Conservation (phyloP, 495 filamentous ascomycete species). For the Xylaria palmicola region DNA sequence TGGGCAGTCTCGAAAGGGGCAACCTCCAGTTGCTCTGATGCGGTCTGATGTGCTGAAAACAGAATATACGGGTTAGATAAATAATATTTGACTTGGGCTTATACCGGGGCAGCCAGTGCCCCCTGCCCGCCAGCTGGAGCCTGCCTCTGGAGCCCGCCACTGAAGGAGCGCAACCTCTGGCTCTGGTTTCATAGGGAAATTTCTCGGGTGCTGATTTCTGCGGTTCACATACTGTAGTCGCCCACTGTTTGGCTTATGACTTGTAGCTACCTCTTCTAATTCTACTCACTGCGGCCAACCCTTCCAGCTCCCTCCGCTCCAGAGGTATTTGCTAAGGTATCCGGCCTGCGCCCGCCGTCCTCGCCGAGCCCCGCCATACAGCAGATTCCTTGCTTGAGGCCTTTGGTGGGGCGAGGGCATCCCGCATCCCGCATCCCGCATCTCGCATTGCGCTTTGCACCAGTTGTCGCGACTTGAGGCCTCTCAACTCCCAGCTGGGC, state of each 20-base stretch:
- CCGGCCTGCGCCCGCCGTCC: not conserved
- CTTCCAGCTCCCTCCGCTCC: not conserved
- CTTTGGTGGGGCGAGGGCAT: conserved; percentile 15
- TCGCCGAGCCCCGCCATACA: conserved; percentile 7
- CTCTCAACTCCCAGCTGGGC: not conserved
- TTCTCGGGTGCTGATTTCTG: not conserved
- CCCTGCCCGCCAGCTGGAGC: too few relatives aligned
- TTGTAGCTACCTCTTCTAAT: too few relatives aligned
- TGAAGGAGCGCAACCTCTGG: too few relatives aligned
- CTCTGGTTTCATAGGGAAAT: not conserved
- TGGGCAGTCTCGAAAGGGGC: not conserved
- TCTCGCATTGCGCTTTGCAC: too few relatives aligned
- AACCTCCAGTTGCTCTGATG: not conserved
- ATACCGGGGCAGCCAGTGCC: too few relatives aligned
- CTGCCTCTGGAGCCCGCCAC: too few relatives aligned
- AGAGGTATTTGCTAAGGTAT: not conserved
- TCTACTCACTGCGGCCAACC: too few relatives aligned
- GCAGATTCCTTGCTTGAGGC: conserved; percentile 7
- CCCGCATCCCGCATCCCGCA: too few relatives aligned
- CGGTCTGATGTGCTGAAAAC: not conserved
- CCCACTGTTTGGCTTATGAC: too few relatives aligned
- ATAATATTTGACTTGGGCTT: too few relatives aligned
- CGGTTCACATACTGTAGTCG: too few relatives aligned
- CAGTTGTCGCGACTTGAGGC: not conserved
- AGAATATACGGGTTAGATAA: too few relatives aligned